A percentile compares a stretch with the other conserved stretches of the same genome.
Evolutionary conservation across 2,329 filamentous ascomycete species (phyloP).

Genomic region (Fusarium keratoplasticum): DNA sequence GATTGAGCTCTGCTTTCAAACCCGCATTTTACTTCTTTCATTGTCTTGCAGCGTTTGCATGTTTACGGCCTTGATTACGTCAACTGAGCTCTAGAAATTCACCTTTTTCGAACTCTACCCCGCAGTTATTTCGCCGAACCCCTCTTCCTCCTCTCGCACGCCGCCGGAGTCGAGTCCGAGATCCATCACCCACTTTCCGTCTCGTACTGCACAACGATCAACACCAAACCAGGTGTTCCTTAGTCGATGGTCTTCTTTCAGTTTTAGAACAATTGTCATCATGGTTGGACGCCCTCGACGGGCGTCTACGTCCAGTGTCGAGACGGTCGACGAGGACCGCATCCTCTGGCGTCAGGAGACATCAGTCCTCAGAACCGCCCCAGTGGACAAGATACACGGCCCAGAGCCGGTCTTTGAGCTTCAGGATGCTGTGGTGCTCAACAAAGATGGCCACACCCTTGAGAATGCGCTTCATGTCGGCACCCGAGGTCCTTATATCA

Average conservation of each 20-base stretch:
- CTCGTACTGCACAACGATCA: neutral
- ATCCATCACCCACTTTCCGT: neutral
- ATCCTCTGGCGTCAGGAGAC: slow-evolving; percentile 50
- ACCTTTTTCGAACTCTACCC: neutral
- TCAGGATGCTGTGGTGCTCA: slow-evolving; percentile 69
- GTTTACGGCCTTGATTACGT: neutral
- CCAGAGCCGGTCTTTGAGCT: slow-evolving; percentile 73
- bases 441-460: slow-evolving; percentile 62
- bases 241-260: slow-evolving; percentile 28
- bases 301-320: slow-evolving; percentile 59
- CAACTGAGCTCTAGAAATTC: no score
- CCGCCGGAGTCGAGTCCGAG: neutral
- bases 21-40: neutral
- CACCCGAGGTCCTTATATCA: slow-evolving; percentile 68
- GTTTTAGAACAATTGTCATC: slow-evolving; percentile 43
- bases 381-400: slow-evolving; percentile 51
- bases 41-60: neutral
- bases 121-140: neutral
- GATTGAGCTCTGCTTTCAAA: neutral
- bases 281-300: slow-evolving; percentile 57
- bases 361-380: slow-evolving; percentile 47
- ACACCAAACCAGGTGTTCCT: neutral
- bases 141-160: neutral
- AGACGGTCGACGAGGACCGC: slow-evolving; percentile 54
- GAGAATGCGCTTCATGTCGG: slow-evolving; percentile 72